phyloP scores from a whole-genome alignment of 176 grass and related monocot species.

The Eleusine indica region DNA sequence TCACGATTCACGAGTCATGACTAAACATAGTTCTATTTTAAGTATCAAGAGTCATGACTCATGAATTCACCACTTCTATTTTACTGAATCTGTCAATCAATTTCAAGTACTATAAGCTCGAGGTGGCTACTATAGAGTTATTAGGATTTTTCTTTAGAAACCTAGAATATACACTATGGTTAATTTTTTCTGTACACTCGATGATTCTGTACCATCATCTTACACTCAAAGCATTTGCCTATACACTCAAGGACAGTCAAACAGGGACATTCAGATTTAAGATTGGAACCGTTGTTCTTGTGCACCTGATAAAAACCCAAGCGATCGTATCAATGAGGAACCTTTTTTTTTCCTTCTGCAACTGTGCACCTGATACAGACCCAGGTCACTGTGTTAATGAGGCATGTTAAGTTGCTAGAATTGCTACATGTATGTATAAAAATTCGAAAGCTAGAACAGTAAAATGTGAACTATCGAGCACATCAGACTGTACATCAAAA shows the following conservation, averaged over 20 bases:
- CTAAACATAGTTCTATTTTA: no score
- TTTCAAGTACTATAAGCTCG: no score
- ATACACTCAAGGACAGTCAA: background rate
- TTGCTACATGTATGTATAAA: background rate
- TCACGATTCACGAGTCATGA: no score
- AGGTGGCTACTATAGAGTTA: no score
- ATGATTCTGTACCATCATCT: background rate
- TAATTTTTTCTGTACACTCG: no score
- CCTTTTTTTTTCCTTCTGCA: background rate
- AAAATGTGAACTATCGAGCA: conserved; percentile 9
- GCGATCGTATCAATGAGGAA: background rate
- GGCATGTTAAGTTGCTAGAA: background rate
- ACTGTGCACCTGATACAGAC: background rate
- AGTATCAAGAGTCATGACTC: no score
- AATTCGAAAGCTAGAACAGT: conserved; percentile 4
- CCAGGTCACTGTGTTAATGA: background rate
- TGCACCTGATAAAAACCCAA: background rate
- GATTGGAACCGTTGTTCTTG: background rate
- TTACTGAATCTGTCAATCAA: no score
- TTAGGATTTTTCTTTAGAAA: no score
- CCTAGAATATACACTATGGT: no score
- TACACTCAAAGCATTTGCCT: background rate
- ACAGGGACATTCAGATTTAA: background rate
- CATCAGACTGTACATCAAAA: conserved; percentile 55
- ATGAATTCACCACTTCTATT: no score